These are phyloP conservation scores for Sugiyamaella xylanicola DNA, from an alignment of 1,139 yeast species.

Conservation along the genomic window DNA sequence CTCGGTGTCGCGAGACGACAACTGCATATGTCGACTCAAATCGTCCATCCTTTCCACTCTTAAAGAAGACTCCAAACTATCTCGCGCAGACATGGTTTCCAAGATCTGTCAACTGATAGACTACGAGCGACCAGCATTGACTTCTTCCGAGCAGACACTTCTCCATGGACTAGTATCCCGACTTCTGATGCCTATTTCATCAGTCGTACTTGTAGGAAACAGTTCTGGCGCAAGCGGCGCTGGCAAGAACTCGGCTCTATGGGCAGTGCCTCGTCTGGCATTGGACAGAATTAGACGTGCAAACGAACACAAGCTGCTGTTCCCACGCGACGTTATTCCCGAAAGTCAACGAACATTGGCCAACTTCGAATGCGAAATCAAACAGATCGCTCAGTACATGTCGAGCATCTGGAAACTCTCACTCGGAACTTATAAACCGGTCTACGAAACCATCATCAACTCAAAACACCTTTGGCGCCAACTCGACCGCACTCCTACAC, in stretches of 20 bases:
- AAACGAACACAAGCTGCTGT: slow-evolving; percentile 25
- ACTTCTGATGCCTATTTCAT: slow-evolving; percentile 17
- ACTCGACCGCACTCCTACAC: not conserved
- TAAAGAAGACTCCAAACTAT: slow-evolving; percentile 18
- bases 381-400: slow-evolving; percentile 26
- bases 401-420: slow-evolving; percentile 30
- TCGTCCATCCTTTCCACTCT: slow-evolving; percentile 24
- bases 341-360: slow-evolving; percentile 19
- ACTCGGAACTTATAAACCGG: slow-evolving; percentile 30
- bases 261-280: slow-evolving; percentile 31
- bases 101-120: slow-evolving; percentile 25
- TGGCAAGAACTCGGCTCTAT: slow-evolving; percentile 15
- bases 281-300: slow-evolving; percentile 29
- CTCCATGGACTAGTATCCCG: slow-evolving; percentile 27
- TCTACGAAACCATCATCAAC: slow-evolving; percentile 28
- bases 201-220: slow-evolving; percentile 5
- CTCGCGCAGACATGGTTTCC: slow-evolving; percentile 23
- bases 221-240: not conserved
- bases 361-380: slow-evolving; percentile 28
- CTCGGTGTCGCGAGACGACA: slow-evolving; percentile 26
- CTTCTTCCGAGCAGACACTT: slow-evolving; percentile 25
- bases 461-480: slow-evolving; percentile 26
- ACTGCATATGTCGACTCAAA: slow-evolving; percentile 29
- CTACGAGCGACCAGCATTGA: slow-evolving; percentile 31
- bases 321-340: slow-evolving; percentile 13